These are phyloP conservation scores for Beauveria pseudobassiana DNA, from an alignment of 2,329 filamentous ascomycete genomes.

Conservation along the genomic window DNA sequence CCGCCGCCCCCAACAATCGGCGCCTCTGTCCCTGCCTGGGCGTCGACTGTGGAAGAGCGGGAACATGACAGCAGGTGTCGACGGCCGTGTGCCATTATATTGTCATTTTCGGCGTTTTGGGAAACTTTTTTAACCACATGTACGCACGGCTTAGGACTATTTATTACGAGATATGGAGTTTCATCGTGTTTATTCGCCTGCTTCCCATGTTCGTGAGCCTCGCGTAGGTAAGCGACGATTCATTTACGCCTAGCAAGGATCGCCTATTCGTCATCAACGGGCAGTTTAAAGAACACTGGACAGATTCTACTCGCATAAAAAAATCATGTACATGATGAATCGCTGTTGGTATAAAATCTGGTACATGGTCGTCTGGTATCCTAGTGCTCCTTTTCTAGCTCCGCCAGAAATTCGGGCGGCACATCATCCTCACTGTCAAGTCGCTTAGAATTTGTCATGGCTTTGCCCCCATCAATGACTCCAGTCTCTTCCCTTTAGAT, in stretches of 20 bases:
- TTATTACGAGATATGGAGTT: conserved; percentile 7
- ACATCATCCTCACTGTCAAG: conserved; percentile 40
- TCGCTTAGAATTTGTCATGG: background rate
- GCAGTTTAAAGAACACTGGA: background rate
- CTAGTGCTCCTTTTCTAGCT: conserved; percentile 24
- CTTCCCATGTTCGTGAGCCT: background rate
- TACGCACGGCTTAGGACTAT: background rate
- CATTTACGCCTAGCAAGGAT: background rate
- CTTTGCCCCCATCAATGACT: background rate
- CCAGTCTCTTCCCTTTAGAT: conserved; percentile 5
- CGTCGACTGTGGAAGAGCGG: background rate
- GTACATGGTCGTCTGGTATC: background rate
- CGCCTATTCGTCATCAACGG: too few species aligned
- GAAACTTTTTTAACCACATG: background rate
- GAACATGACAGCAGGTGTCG: background rate
- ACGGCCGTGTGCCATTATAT: conserved; percentile 6
- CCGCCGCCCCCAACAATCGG: background rate
- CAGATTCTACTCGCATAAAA: background rate
- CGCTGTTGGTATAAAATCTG: background rate
- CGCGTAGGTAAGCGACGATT: background rate
- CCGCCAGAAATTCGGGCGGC: conserved; percentile 44
- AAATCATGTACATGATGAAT: background rate
- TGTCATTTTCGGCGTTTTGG: background rate
- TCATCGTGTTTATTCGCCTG: background rate
- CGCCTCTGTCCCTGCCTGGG: background rate